These are phyloP conservation scores for Colletotrichum costaricense DNA, from an alignment of 2,329 filamentous ascomycete genomes.

Conservation along the genomic window DNA sequence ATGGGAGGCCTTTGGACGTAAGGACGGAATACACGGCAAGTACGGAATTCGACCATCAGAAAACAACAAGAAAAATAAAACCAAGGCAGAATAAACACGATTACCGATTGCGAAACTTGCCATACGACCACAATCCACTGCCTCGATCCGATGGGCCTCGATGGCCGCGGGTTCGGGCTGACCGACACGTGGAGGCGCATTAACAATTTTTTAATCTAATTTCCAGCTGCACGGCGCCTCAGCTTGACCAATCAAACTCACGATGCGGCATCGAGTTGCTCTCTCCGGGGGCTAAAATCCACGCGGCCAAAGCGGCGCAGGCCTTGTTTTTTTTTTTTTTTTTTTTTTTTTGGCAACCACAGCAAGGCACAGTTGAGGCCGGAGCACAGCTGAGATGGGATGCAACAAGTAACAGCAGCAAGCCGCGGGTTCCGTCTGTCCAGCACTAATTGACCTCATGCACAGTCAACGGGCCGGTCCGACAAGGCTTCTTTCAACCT, in stretches of 20 bases:
- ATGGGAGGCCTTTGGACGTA: neutral
- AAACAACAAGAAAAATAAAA: neutral
- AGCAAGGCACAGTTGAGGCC: neutral
- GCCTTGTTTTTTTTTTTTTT: neutral
- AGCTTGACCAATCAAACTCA: neutral
- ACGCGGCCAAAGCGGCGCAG: constrained; percentile 3
- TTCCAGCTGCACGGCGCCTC: neutral
- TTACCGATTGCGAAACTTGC: neutral
- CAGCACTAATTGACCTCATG: neutral
- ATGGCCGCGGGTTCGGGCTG: constrained; percentile 6
- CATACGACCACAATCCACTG: neutral
- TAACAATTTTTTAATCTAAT: neutral
- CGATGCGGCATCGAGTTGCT: neutral
- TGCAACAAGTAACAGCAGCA: neutral
- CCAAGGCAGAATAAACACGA: neutral
- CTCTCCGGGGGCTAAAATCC: neutral
- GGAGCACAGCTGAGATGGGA: neutral
- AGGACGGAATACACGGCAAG: neutral
- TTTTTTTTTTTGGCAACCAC: neutral
- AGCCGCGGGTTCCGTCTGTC: neutral
- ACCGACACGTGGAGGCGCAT: constrained; percentile 1
- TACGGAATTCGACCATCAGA: neutral
- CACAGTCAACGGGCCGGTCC: neutral
- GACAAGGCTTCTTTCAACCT: neutral
- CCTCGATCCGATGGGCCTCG: neutral